phyloP scores from a whole-genome alignment of 2,329 filamentous ascomycete species.

The Colletotrichum liriopes region DNA sequence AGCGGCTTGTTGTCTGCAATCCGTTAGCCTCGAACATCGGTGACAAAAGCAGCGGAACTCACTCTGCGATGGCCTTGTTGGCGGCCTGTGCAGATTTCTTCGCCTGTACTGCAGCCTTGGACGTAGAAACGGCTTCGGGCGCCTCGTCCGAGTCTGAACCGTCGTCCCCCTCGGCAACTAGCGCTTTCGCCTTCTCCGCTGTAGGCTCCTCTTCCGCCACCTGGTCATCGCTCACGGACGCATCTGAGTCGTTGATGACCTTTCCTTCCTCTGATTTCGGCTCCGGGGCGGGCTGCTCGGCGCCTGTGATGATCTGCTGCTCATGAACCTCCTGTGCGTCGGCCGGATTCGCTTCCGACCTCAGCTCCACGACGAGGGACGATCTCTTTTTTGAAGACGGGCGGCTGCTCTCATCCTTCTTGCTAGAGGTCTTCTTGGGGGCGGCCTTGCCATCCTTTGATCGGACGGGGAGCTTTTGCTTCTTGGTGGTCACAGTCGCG shows the following conservation, averaged over 20 bases:
- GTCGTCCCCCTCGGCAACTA: conserved; percentile 57
- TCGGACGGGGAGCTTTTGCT: conserved; percentile 53
- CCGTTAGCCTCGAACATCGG: conserved; percentile 11
- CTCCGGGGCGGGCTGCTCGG: conserved; percentile 38
- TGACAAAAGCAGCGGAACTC: conserved; percentile 45
- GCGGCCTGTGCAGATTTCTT: conserved; percentile 63
- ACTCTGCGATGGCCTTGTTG: conserved; percentile 68
- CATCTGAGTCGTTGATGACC: conserved; percentile 41
- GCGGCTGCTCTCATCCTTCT: conserved; percentile 32
- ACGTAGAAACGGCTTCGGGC: conserved; percentile 72
- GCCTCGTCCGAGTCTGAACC: conserved; percentile 69
- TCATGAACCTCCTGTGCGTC: conserved; percentile 6
- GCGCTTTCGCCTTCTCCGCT: conserved; percentile 44
- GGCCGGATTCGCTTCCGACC: conserved; percentile 13
- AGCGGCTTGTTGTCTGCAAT: conserved; percentile 64
- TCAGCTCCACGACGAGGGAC: conserved; percentile 35
- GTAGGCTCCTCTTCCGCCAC: conserved; percentile 29
- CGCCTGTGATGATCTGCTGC: conserved; percentile 38
- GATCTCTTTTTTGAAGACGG: conserved; percentile 35
- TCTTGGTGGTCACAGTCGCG: conserved; percentile 15
- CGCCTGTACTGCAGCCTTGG: conserved; percentile 62
- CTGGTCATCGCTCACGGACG: conserved; percentile 17
- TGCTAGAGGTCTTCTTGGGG: conserved; percentile 22
- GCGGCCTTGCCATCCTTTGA: conserved; percentile 50
- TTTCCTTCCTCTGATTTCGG: conserved; percentile 40